A percentile compares a stretch with the other conserved stretches of the same genome.
These are phyloP conservation scores for Drechslerella stenobrocha DNA, from an alignment of 2,329 filamentous ascomycete genomes.

Conservation along the genomic window DNA sequence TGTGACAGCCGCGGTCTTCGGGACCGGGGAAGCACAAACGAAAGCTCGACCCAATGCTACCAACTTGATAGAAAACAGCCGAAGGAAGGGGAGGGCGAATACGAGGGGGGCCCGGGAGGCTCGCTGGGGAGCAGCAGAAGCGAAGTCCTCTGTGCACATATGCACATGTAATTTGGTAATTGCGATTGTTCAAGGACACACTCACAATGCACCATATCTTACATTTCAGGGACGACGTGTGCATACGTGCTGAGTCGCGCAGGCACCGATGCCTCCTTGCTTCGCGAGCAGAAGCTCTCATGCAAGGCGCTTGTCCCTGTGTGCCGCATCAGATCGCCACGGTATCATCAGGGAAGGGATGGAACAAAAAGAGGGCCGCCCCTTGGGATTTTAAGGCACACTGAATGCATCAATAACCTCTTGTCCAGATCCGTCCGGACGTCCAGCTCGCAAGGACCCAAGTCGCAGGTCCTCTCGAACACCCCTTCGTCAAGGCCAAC, in stretches of 20 bases:
- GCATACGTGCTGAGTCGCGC: conserved; percentile 4
- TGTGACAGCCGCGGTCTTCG: conserved; percentile 44
- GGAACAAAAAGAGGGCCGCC: background rate
- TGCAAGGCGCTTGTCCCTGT: conserved; percentile 22
- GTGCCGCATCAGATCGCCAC: conserved; percentile 10
- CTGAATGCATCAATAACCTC: background rate
- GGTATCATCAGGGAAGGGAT: background rate
- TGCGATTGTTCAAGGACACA: too few relatives aligned
- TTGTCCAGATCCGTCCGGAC: conserved; percentile 9
- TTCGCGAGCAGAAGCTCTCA: conserved; percentile 35
- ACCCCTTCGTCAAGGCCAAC: background rate
- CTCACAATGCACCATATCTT: too few relatives aligned
- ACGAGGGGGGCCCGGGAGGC: background rate
- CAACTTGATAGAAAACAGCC: conserved; percentile 9
- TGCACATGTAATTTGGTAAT: conserved; percentile 7
- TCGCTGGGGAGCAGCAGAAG: too few relatives aligned
- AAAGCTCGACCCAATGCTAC: conserved; percentile 38
- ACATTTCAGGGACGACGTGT: too few relatives aligned
- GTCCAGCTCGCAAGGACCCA: conserved; percentile 7
- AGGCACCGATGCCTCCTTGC: conserved; percentile 39
- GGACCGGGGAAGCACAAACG: conserved; percentile 37
- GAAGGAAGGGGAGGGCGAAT: background rate
- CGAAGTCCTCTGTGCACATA: background rate
- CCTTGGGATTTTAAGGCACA: background rate
- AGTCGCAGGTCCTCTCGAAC: conserved; percentile 7